Evolutionary conservation across 2,329 filamentous ascomycete genomes (phyloP).

Genomic region (Neonectria faginata): DNA sequence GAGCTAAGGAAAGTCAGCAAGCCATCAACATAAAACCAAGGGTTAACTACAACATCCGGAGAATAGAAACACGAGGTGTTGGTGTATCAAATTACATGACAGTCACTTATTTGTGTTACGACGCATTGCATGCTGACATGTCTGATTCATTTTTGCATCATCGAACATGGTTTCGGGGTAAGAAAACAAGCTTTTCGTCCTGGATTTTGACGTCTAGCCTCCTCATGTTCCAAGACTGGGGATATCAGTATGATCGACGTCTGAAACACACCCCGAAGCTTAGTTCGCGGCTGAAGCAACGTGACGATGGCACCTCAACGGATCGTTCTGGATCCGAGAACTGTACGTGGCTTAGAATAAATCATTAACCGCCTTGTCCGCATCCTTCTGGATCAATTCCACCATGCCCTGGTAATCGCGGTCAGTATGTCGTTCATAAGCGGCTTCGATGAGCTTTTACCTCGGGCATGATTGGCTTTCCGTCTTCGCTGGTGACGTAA

Average conservation of each 20-base stretch:
- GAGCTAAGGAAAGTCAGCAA: no score
- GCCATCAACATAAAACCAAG: no score
- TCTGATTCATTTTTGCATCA: not conserved
- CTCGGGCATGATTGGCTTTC: slow-evolving; percentile 89
- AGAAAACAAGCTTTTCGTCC: slow-evolving; percentile 15
- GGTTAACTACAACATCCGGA: not conserved
- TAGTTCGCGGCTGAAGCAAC: slow-evolving; percentile 2
- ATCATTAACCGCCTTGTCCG: slow-evolving; percentile 91
- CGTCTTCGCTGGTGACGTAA: slow-evolving; percentile 82
- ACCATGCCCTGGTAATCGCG: slow-evolving; percentile 80
- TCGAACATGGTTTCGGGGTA: not conserved
- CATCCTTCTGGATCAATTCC: slow-evolving; percentile 91
- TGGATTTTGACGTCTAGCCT: not conserved
- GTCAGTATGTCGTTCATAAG: slow-evolving; percentile 40
- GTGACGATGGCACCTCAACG: not conserved
- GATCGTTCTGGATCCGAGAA: slow-evolving; percentile 6
- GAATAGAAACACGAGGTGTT: not conserved
- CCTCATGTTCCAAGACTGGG: slow-evolving; percentile 7
- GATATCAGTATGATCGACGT: slow-evolving; percentile 15
- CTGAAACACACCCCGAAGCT: slow-evolving; percentile 19
- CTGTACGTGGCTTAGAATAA: slow-evolving; percentile 67
- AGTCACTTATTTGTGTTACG: no score
- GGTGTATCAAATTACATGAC: not conserved
- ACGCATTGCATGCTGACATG: not conserved
- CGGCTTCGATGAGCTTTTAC: slow-evolving; percentile 61